Conservation (phyloP, 768 basidiomycete species). For the Xanthoconium stramineum region DNA sequence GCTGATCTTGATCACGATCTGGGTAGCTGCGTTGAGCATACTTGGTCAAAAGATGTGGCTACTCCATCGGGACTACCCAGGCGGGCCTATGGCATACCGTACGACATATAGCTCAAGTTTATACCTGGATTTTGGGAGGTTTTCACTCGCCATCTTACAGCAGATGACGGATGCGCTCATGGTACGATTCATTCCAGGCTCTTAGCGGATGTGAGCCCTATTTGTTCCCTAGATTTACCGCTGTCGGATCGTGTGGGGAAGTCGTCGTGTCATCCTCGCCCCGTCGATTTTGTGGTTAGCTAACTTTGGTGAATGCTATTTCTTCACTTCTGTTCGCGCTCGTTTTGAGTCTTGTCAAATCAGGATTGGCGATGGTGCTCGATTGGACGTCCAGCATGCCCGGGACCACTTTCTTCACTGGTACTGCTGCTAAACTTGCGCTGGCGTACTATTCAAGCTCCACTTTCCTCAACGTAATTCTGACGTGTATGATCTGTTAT, state of each 20-base stretch:
- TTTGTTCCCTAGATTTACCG: slow-evolving; percentile 32
- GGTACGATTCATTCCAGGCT: slow-evolving; percentile 1
- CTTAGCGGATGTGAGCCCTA: background rate
- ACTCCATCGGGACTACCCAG: slow-evolving; percentile 27
- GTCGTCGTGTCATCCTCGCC: slow-evolving; percentile 7
- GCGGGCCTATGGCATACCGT: slow-evolving; percentile 19
- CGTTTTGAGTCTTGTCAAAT: background rate
- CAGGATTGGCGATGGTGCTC: slow-evolving; percentile 7
- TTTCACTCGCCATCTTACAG: slow-evolving; percentile 19
- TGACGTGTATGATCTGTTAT: background rate
- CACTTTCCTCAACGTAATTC: slow-evolving; percentile 5
- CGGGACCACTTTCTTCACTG: slow-evolving; percentile 2
- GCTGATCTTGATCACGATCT: slow-evolving; percentile 29
- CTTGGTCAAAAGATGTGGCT: slow-evolving; percentile 33
- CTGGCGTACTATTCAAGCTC: slow-evolving; percentile 5
- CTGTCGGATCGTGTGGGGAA: slow-evolving; percentile 33
- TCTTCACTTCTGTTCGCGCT: background rate
- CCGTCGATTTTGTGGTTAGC: slow-evolving; percentile 16
- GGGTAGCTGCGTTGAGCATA: slow-evolving; percentile 6
- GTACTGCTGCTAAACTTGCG: background rate
- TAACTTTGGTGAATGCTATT: slow-evolving; percentile 10
- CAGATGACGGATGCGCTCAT: slow-evolving; percentile 31
- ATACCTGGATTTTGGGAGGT: background rate
- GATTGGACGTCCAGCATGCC: background rate
- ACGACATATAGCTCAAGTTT: background rate